A percentile compares a stretch with the other conserved stretches of the same genome.
Evolutionary conservation across 306 rosid species (phyloP).

Genomic region (Quercus bicolor): DNA sequence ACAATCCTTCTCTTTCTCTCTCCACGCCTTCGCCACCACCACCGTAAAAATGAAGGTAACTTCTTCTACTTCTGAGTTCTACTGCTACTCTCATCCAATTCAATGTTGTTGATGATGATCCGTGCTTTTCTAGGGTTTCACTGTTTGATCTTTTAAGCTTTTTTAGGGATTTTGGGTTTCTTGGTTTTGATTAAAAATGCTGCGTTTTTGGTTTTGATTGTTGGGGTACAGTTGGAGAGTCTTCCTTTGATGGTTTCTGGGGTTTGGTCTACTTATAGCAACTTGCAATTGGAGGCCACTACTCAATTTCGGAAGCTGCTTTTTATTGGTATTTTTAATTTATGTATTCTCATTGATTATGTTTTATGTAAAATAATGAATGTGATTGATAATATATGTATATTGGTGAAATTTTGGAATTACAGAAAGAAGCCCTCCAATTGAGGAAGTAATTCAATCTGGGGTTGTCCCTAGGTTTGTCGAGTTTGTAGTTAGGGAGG

Average conservation of each 20-base stretch:
- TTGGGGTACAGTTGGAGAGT: conserved; percentile 64
- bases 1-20: conserved; percentile 49
- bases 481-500: no score
- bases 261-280: conserved; percentile 59
- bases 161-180: conserved; percentile 4
- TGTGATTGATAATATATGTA: neutral
- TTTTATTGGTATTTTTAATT: conserved; percentile 51
- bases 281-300: conserved; percentile 72
- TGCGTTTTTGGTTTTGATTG: conserved; percentile 1
- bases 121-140: neutral
- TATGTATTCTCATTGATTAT: neutral
- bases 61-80: no score
- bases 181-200: neutral
- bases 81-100: no score
- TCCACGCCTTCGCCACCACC: conserved; percentile 24
- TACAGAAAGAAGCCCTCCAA: conserved; percentile 83
- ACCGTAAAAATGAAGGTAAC: no score
- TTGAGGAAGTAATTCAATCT: conserved; percentile 91
- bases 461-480: no score
- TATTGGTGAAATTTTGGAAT: neutral
- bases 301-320: conserved; percentile 80
- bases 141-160: conserved; percentile 12
- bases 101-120: conserved; percentile 3
- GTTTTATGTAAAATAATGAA: neutral
- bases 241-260: conserved; percentile 85